Evolutionary conservation across 129 eudicot species (phyloP).

Genomic region (Tanacetum coccineum): DNA sequence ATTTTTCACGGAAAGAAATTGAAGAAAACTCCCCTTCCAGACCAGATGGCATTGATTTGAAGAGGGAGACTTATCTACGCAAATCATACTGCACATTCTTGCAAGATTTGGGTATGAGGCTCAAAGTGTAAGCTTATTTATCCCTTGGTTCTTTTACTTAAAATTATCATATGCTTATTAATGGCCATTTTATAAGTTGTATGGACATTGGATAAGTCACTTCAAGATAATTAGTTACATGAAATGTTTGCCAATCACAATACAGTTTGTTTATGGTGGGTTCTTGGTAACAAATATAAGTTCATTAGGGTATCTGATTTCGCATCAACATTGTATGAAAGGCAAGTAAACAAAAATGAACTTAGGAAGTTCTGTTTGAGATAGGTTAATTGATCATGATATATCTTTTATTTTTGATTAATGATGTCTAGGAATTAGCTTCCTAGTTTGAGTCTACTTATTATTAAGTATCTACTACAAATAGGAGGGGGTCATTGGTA

Average conservation of each 20-base stretch:
- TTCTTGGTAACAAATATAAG: neutral
- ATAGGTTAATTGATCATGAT: too few relatives aligned
- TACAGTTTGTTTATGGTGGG: constrained; percentile 10
- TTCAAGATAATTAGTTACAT: neutral
- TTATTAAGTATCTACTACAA: too few relatives aligned
- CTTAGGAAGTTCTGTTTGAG: too few relatives aligned
- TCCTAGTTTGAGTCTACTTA: too few relatives aligned
- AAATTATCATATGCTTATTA: neutral
- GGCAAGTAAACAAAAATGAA: too few relatives aligned
- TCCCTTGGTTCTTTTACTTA: neutral
- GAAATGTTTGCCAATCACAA: constrained; percentile 1
- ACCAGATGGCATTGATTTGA: constrained; percentile 80
- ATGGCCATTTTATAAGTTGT: constrained; percentile 2
- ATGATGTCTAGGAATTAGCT: too few relatives aligned
- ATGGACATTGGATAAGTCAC: constrained; percentile 12
- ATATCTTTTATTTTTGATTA: too few relatives aligned
- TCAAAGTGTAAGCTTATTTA: constrained; percentile 73
- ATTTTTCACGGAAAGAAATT: constrained; percentile 86
- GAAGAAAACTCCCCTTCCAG: constrained; percentile 93
- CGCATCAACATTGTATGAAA: too few relatives aligned
- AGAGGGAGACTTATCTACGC: constrained; percentile 85
- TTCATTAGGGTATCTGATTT: too few relatives aligned
- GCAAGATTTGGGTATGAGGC: constrained; percentile 97
- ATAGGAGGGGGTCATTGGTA: too few relatives aligned
- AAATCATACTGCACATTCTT: constrained; percentile 91